phyloP scores from a whole-genome alignment of 306 rosid genomes.

The Glycine tomentella region DNA sequence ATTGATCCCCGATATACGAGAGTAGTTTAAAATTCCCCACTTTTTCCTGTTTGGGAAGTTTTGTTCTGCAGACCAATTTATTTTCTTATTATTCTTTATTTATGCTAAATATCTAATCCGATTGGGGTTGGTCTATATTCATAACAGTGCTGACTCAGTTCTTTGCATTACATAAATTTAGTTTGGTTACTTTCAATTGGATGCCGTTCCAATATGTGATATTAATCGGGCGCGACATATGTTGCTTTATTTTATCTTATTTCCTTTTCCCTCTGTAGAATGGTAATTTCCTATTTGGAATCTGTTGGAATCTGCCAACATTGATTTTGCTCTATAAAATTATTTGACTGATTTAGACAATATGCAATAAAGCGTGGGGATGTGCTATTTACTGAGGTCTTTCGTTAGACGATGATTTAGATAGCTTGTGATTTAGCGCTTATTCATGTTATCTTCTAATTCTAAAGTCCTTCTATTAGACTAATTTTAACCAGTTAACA shows the following conservation, averaged over 20 bases:
- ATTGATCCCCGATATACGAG: slow-evolving; percentile 55
- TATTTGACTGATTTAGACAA: not conserved
- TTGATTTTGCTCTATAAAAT: not conserved
- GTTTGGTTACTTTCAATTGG: slow-evolving; percentile 17
- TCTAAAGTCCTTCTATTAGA: not conserved
- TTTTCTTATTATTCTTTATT: slow-evolving; percentile 47
- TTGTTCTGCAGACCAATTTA: slow-evolving; percentile 65
- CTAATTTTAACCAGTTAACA: no score
- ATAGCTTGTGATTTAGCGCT: not conserved
- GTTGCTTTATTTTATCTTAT: not conserved
- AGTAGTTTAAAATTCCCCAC: slow-evolving; percentile 48
- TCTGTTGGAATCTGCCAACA: not conserved
- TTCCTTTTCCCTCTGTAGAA: not conserved
- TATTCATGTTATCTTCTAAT: no score
- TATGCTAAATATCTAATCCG: slow-evolving; percentile 51
- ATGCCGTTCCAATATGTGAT: not conserved
- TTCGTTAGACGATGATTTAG: not conserved
- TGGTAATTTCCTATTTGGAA: not conserved
- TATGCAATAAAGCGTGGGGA: not conserved
- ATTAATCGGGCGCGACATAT: not conserved
- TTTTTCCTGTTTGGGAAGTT: slow-evolving; percentile 64
- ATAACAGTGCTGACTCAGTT: slow-evolving; percentile 32
- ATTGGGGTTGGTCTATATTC: slow-evolving; percentile 57
- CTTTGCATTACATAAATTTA: slow-evolving; percentile 4
- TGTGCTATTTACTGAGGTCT: not conserved